phyloP scores from a whole-genome alignment of 2,329 filamentous ascomycete species.

The Penicillium psychrosexuale region DNA sequence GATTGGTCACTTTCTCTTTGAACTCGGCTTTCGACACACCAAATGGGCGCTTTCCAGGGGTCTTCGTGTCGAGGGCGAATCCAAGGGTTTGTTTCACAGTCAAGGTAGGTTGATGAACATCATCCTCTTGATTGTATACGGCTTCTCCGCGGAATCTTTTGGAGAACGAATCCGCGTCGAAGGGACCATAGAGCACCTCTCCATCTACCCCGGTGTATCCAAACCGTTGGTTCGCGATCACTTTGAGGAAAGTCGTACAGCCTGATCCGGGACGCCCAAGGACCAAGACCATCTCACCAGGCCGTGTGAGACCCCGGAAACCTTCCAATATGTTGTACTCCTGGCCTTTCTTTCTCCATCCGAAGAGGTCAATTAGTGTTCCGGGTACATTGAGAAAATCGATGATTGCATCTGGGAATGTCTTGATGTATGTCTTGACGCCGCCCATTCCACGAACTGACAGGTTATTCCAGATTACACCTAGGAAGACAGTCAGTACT shows the following conservation, averaged over 20 bases:
- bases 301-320: slow-evolving; percentile 61
- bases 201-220: slow-evolving; percentile 63
- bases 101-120: slow-evolving; percentile 78
- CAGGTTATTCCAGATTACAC: slow-evolving; percentile 73
- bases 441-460: slow-evolving; percentile 75
- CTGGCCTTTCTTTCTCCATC: slow-evolving; percentile 63
- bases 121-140: slow-evolving; percentile 83
- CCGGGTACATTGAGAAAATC: slow-evolving; percentile 72
- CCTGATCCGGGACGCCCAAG: slow-evolving; percentile 73
- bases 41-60: slow-evolving; percentile 72
- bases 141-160: slow-evolving; percentile 75
- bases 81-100: slow-evolving; percentile 84
- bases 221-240: slow-evolving; percentile 64
- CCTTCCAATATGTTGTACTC: slow-evolving; percentile 71
- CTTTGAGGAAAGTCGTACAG: slow-evolving; percentile 67
- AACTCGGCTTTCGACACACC: slow-evolving; percentile 71
- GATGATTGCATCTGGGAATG: slow-evolving; percentile 73
- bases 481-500: slow-evolving; percentile 24
- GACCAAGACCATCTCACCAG: slow-evolving; percentile 86
- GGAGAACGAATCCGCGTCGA: slow-evolving; percentile 65
- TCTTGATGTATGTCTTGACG: slow-evolving; percentile 67
- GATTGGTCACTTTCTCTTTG: slow-evolving; percentile 69
- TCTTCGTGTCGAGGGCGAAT: slow-evolving; percentile 81
- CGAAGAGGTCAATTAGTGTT: slow-evolving; percentile 62
- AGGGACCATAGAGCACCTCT: slow-evolving; percentile 74